Percentiles rank a stretch among this genome's conserved stretches.
Evolutionary conservation across 176 grass and related monocot genomes (phyloP).

Genomic region (Avena atlantica): DNA sequence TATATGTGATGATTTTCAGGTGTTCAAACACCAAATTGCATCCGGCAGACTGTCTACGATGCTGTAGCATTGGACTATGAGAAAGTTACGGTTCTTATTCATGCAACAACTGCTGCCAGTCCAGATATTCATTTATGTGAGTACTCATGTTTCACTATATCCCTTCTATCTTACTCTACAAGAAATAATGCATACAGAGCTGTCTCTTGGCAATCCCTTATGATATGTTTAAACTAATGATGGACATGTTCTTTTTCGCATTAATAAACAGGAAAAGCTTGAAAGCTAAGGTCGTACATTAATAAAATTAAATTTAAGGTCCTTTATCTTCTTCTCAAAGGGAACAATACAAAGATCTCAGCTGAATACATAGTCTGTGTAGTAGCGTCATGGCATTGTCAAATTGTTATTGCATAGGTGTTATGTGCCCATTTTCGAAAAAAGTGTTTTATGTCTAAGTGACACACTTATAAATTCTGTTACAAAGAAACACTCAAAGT

Average conservation of each 20-base stretch:
- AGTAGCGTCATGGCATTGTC: not conserved
- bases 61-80: constrained; percentile 81
- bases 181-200: not conserved
- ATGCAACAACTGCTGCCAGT: constrained; percentile 83
- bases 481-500: not conserved
- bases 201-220: not conserved
- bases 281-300: not conserved
- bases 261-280: constrained; percentile 9
- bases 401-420: not conserved
- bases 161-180: constrained; percentile 1
- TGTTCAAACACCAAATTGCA: constrained; percentile 94
- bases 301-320: not conserved
- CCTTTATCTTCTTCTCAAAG: not conserved
- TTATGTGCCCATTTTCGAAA: not conserved
- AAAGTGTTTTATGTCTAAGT: not conserved
- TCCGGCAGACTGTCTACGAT: constrained; percentile 82
- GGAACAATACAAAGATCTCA: not conserved
- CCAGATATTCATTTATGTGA: constrained; percentile 85
- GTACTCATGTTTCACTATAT: constrained; percentile 20
- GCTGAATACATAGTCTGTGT: not conserved
- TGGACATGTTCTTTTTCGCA: not conserved
- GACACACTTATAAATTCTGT: not conserved
- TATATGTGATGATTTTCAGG: constrained; percentile 45
- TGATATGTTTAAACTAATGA: constrained; percentile 13
- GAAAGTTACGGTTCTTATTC: constrained; percentile 70